Base-by-base conservation (phyloP, 495 filamentous ascomycete species). In the Penicillium silybi region DNA sequence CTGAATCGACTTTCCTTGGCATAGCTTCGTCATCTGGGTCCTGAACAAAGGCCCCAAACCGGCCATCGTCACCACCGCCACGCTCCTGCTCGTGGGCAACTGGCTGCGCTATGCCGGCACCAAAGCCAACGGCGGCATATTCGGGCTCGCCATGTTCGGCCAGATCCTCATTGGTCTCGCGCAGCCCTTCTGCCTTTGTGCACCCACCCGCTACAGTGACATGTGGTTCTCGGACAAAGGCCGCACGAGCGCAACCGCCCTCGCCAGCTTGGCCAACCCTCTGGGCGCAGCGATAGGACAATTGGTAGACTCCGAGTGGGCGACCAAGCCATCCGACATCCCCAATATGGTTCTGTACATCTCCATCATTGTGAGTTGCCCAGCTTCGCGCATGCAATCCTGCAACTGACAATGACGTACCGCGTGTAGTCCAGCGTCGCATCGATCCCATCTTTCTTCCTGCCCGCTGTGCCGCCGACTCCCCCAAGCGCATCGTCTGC, bases 31-130 rank as follows among this genome's bases (percentile, higher is more conserved):
- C 26, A 85, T 97, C 56, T 88, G 85, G 67, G 84, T 83, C 40
- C 79, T 98, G 41, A 86, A 96, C 66, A 80, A 75, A 65, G 86
- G 87, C 6, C 89, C 92, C 10, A 93, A 88, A 68, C 78, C 73
- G 18, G 83, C 89, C 47, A 90, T 97, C 64, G 73, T 95, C 40
- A 76, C 65, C 35, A 79, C 89, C 3, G 86, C 89, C 13, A 61
- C 82, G 4, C 79, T 98, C 16, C 74, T 90, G 15, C 77, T 97
- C 2, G 58, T 84, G 1, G 93, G 92, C 1, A 96, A 95, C 72
- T 96, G 92, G 90, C 83, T 98, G 58, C 86, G 93, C 52, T 96
- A 92, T 72, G 89, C 80, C 1, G 90, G 90, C 50, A 85, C 88
- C 4, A 78, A 78, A 57, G 74, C 81, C 1, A 69, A 72, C 27